Conservation (phyloP, 176 grass and related monocot genomes). For the Phragmites australis region DNA sequence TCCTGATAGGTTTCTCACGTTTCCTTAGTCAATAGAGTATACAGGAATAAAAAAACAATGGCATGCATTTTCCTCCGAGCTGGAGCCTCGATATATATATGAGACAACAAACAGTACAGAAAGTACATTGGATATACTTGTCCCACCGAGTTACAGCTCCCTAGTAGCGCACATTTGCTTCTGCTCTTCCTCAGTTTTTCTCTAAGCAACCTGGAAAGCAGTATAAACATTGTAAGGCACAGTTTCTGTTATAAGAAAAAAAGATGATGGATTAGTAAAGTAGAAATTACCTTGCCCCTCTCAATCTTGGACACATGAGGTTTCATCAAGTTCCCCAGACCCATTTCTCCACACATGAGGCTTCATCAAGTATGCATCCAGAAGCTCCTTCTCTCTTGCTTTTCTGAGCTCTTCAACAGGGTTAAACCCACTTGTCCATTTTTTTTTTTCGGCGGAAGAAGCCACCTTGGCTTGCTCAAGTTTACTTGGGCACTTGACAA, state of each 20-base stretch:
- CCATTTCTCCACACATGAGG: constrained; percentile 78
- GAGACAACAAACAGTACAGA: constrained; percentile 5
- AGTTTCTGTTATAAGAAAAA: neutral
- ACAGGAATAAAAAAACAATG: neutral
- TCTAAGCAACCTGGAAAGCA: constrained; percentile 69
- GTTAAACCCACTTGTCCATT: constrained; percentile 37
- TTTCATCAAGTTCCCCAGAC: constrained; percentile 68
- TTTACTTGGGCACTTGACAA: constrained; percentile 55
- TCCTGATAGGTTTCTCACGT: neutral
- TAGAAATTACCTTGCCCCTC: constrained; percentile 65
- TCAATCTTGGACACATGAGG: constrained; percentile 82
- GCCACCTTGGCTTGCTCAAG: constrained; percentile 58
- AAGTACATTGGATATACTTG: constrained; percentile 5
- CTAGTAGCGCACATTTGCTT: constrained; percentile 13
- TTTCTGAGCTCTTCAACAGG: constrained; percentile 43
- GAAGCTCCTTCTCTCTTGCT: constrained; percentile 73
- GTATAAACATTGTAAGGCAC: constrained; percentile 20
- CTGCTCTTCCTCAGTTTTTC: constrained; percentile 63
- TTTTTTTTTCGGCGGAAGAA: constrained; percentile 40
- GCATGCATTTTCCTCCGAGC: constrained; percentile 17
- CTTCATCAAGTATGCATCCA: constrained; percentile 65
- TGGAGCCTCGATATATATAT: neutral
- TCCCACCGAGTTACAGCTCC: neutral
- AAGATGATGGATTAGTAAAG: neutral
- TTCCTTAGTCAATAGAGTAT: neutral